Base-by-base conservation (phyloP, 257 asterid genomes). In the Solanum neorickii region DNA sequence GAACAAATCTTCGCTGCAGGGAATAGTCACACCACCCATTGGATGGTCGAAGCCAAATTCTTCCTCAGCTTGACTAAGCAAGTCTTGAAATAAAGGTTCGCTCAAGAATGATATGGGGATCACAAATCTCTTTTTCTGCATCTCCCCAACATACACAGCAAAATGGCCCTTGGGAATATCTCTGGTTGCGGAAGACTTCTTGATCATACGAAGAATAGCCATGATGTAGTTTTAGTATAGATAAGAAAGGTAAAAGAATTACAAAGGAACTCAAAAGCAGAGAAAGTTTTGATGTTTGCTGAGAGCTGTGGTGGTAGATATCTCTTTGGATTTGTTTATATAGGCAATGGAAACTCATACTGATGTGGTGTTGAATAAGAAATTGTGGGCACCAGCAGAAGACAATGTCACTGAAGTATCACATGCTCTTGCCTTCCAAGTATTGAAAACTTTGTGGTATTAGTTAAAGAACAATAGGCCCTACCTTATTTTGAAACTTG, bases 11-110 rank as follows among this genome's bases (percentile, higher is more conserved):
- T 88, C 87, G 21, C 86, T 83, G 87, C 93, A 91, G 14, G 95
- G 95, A 31, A 93, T 90, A 3, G 94, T 92, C 6, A 92, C 91
- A 60, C 96, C 94, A 2, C 95, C 96, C 94, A 90, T 92, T 2
- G 94, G 95, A 89, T 92, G 94, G 65, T 90, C 23, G 70, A 88
- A 93, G 18, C 94, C 89, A 60, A 87, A 87, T 87, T 90, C 91
- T 85, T 85, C 89, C 76, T 93, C 94, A 3, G 92, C 90, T 68
- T 83, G 90, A 14, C 72, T 44, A 35, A 94, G 56, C 72, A 94
- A 70, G 11, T 91, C 92, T 83, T 90, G 96, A 78, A 93, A 92
- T 1, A 60, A 87, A 86, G 92, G 90, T 49, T 91, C 90, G 46
- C 90, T 93, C 89, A 91, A 88, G 87, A 89, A 90, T 35, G 91